phyloP scores from a whole-genome alignment of 75 land plant genomes.

The Selaginella moellendorffii region DNA sequence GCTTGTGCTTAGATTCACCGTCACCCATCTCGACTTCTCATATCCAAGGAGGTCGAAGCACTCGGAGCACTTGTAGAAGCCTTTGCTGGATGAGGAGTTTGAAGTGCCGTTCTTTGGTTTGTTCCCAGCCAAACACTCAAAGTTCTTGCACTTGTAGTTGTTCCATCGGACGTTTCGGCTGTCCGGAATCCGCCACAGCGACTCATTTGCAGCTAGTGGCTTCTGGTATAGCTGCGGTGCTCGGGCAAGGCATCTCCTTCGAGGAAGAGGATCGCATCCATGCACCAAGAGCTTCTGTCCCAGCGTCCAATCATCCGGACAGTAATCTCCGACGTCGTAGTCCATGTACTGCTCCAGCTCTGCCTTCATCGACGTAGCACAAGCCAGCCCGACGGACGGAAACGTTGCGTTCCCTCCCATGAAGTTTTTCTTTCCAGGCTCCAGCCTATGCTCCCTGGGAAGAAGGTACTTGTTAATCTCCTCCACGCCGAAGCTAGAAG shows the following conservation, averaged over 20 bases:
- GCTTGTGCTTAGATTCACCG: slow-evolving; percentile 15
- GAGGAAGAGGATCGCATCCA: slow-evolving; percentile 80
- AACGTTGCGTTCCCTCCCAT: slow-evolving; percentile 64
- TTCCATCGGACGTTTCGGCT: slow-evolving; percentile 69
- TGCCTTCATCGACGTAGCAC: slow-evolving; percentile 31
- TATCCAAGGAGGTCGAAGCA: slow-evolving; percentile 57
- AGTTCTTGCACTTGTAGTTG: slow-evolving; percentile 50
- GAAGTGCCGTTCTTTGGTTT: slow-evolving; percentile 15
- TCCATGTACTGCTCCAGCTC: slow-evolving; percentile 54
- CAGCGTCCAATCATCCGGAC: slow-evolving; percentile 64
- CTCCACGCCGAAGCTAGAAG: neutral
- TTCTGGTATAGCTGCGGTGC: slow-evolving; percentile 55
- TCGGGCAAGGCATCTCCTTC: slow-evolving; percentile 64
- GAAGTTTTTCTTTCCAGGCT: slow-evolving; percentile 38
- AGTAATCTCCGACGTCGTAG: slow-evolving; percentile 43
- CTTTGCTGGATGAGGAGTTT: slow-evolving; percentile 32
- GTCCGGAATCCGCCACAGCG: slow-evolving; percentile 69
- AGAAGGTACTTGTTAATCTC: slow-evolving; percentile 54
- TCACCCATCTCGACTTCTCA: slow-evolving; percentile 40
- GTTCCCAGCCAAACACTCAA: slow-evolving; percentile 32
- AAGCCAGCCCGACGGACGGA: slow-evolving; percentile 59
- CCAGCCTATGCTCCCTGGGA: slow-evolving; percentile 38
- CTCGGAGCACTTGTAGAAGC: slow-evolving; percentile 46
- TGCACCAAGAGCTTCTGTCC: slow-evolving; percentile 51
- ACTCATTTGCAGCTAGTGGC: slow-evolving; percentile 52